Conservation (phyloP, 352 stramenopile species). For the Globisporangium irregulare region DNA sequence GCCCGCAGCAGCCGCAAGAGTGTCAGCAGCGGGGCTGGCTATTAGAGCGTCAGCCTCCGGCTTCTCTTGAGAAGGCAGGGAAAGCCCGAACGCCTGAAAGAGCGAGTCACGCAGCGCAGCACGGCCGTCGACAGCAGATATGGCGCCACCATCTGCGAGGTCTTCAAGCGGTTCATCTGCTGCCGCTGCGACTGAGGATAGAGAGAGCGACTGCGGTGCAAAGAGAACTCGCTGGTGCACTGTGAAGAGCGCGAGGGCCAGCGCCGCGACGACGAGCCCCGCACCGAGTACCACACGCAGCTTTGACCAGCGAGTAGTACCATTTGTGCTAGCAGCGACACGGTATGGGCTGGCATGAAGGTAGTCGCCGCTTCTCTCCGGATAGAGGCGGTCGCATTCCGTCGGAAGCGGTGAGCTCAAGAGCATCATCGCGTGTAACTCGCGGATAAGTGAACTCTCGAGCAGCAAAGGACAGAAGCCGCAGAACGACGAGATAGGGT, state of each 20-base stretch:
- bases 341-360: no score
- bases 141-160: no score
- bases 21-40: no score
- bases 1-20: no score
- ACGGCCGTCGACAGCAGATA: not conserved
- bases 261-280: not conserved
- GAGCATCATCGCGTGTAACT: conserved; percentile 5
- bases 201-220: conserved; percentile 2
- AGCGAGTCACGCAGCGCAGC: conserved; percentile 8
- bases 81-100: conserved; percentile 13
- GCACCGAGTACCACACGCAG: not conserved
- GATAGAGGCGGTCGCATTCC: conserved; percentile 5
- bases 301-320: not conserved
- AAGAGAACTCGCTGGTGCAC: not conserved
- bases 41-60: no score
- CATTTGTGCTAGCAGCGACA: not conserved
- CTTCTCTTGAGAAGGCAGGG: not conserved
- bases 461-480: not conserved
- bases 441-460: not conserved
- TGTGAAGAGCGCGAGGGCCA: not conserved
- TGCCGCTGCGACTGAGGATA: not conserved
- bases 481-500: not conserved
- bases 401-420: not conserved
- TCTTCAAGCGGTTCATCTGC: not conserved
- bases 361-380: not conserved